These are phyloP conservation scores for Wallacemonas rigidus DNA, from an alignment of 208 protist genomes.

Conservation along the genomic window DNA sequence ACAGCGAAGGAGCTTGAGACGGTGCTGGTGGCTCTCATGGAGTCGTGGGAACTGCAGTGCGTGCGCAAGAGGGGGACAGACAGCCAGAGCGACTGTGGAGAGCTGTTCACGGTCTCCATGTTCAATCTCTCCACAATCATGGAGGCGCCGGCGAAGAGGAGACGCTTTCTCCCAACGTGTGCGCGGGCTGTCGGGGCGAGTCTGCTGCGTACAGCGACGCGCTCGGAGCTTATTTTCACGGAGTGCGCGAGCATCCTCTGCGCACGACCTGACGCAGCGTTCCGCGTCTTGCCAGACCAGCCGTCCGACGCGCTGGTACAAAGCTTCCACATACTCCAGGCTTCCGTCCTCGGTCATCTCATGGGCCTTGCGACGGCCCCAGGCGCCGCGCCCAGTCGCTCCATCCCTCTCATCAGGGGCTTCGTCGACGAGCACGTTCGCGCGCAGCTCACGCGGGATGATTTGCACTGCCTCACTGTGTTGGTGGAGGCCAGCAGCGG, in stretches of 20 bases:
- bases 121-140: conserved; percentile 42
- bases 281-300: conserved; percentile 33
- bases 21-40: conserved; percentile 60
- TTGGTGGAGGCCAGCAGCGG: conserved; percentile 8
- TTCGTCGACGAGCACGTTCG: conserved; percentile 21
- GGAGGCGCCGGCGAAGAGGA: conserved; percentile 33
- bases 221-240: conserved; percentile 45
- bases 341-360: conserved; percentile 41
- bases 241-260: conserved; percentile 51
- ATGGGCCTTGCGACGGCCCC: conserved; percentile 18
- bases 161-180: conserved; percentile 37
- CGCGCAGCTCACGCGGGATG: background rate
- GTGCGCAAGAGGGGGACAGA: conserved; percentile 56
- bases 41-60: conserved; percentile 86
- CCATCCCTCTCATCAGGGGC: conserved; percentile 9
- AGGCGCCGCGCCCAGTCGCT: conserved; percentile 10
- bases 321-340: conserved; percentile 46
- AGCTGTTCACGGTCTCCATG: conserved; percentile 73
- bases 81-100: conserved; percentile 44
- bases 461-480: conserved; percentile 11
- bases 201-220: conserved; percentile 48
- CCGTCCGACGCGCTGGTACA: conserved; percentile 17
- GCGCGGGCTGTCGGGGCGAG: conserved; percentile 35
- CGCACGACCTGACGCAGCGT: conserved; percentile 26
- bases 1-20: conserved; percentile 59